Conservation (phyloP, 2,329 filamentous ascomycete genomes). For the Phialophora chinensis region DNA sequence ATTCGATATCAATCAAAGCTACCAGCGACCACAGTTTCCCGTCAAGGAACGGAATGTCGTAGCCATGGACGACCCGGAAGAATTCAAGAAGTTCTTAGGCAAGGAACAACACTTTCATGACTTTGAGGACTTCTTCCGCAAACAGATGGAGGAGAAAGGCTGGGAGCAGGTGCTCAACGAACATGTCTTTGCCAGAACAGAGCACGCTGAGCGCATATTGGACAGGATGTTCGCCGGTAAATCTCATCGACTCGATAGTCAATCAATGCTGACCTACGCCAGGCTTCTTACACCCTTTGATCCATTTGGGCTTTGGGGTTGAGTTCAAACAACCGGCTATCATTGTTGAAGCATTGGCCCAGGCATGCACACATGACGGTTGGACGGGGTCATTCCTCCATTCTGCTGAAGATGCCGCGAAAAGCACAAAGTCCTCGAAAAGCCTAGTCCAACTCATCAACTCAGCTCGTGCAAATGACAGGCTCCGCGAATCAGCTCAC, state of each 20-base stretch:
- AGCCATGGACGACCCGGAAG: conserved; percentile 62
- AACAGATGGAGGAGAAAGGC: conserved; percentile 69
- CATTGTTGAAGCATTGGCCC: conserved; percentile 76
- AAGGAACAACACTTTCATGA: conserved; percentile 70
- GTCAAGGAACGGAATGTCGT: conserved; percentile 59
- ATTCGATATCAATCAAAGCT: conserved; percentile 69
- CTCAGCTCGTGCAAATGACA: conserved; percentile 62
- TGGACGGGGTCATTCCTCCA: conserved; percentile 40
- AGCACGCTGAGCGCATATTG: conserved; percentile 71
- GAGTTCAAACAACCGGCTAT: conserved; percentile 79
- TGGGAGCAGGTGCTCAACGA: conserved; percentile 57
- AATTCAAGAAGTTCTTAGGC: conserved; percentile 67
- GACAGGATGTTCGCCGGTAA: conserved; percentile 69
- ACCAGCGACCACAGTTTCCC: conserved; percentile 65
- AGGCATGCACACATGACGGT: conserved; percentile 68
- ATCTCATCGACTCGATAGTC: conserved; percentile 28
- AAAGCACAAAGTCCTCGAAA: conserved; percentile 39
- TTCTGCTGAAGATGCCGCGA: conserved; percentile 57
- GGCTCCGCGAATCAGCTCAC: conserved; percentile 60
- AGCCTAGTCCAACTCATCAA: conserved; percentile 66
- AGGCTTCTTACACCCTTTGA: conserved; percentile 75
- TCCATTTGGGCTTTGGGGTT: conserved; percentile 81
- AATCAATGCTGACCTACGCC: conserved; percentile 13
- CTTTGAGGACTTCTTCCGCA: conserved; percentile 77
- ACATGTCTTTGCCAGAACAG: conserved; percentile 71